Evolutionary conservation across 225 moss, liverwort and hornwort genomes (phyloP).

Genomic region (Climacium dendroides): DNA sequence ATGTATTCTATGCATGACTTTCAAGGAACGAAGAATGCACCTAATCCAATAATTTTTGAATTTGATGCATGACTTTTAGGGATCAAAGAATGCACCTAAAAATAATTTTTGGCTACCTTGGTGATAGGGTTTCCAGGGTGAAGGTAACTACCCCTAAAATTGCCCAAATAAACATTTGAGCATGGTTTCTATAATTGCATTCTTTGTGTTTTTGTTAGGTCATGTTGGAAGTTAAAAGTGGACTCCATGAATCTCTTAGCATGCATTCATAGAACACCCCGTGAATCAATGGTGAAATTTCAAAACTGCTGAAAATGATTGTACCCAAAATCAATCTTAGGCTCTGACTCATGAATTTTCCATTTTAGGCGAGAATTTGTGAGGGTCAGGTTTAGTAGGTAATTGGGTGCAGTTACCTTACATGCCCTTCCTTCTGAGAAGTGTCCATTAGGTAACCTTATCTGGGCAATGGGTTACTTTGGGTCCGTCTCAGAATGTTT

Average conservation of each 20-base stretch:
- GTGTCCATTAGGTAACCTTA: neutral
- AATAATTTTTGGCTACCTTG: no score
- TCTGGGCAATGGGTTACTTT: neutral
- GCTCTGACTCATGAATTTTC: neutral
- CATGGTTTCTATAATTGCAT: neutral
- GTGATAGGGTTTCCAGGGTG: neutral
- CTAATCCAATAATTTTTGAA: neutral
- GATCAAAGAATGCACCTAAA: neutral
- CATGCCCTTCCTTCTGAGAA: neutral
- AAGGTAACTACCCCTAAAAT: neutral
- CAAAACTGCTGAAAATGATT: neutral
- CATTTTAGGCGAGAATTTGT: neutral
- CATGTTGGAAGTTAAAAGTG: no score
- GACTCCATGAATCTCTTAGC: neutral
- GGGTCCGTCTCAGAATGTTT: neutral
- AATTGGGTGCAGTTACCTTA: neutral
- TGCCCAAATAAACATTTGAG: no score
- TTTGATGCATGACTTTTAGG: neutral
- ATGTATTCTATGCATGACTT: neutral
- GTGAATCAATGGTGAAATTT: no score
- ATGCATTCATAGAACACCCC: neutral
- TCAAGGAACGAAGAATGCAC: neutral
- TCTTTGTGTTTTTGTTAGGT: neutral
- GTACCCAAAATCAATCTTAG: neutral
- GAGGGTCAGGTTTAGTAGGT: no score